Evolutionary conservation across 768 basidiomycete genomes (phyloP), one percentile per base, ranked within the genome.

Genomic region (Pisolithus microcarpus): DNA sequence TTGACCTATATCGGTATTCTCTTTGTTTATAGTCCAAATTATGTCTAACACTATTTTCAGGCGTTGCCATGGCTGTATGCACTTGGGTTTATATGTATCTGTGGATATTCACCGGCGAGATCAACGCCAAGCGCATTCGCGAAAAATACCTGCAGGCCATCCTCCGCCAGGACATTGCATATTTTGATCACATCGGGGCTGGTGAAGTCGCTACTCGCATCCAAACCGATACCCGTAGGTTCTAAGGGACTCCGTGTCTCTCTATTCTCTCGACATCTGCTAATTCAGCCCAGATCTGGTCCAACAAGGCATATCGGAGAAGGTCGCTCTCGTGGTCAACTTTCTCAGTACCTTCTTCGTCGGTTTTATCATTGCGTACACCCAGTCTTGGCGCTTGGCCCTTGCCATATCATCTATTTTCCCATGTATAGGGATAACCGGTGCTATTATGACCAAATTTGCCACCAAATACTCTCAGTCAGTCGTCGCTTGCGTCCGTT

Each of bases 151-250:
- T 96, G 13, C 67, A 76, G 50, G 81, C 92, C 2, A 70, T 93
- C 15, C 73, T 97, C 3, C 82, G 91, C 30, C 94, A 96, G 62
- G 84, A 91, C 54, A 84, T 94, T 55, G 82, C 85, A 11, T 96
- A 79, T 71, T 96, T 96, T 62, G 94, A 97, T 64, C 80, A 83
- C 18, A 79, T 95, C 48, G 92, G 94, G 37, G 85, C 93, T 4
- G 94, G 94, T 53, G 94, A 96, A 63, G 85, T 97, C n/a, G 86
- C 94, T 0, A 95, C 93, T 8, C 82, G 92, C 39, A 96, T 96
- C 55, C 85, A 90, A 64, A 88, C 87, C 0, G 87, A 90, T 63
- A 89, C 86, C 26, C 89, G 87, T 87, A 61, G 56, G 81, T 70
- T 11, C 10, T 7, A 21, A 13, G n/a, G n/a, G 19, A 19, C 19